phyloP scores from a whole-genome alignment of 2,329 filamentous ascomycete genomes.

The Pseudogymnoascus sp. region DNA sequence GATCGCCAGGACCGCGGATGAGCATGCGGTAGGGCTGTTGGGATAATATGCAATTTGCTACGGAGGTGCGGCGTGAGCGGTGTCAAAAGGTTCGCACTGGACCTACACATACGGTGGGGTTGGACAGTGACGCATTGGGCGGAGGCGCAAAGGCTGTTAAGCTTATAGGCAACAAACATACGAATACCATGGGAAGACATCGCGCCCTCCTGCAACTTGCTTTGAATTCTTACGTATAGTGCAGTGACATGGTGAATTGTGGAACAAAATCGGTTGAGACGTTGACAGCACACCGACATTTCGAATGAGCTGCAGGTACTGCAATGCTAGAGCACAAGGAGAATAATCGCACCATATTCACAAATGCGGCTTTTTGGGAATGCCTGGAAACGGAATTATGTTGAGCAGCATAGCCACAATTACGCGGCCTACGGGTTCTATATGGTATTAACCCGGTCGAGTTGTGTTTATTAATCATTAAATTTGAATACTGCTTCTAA shows the following conservation, averaged over 20 bases:
- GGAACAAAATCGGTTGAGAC: background rate
- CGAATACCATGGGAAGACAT: conserved; percentile 6
- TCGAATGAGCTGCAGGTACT: background rate
- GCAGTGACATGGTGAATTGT: conserved; percentile 5
- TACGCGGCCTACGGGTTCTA: background rate
- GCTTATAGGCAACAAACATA: conserved; percentile 3
- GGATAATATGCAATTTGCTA: conserved; percentile 7
- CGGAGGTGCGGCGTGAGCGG: conserved; percentile 5
- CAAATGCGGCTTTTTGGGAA: background rate
- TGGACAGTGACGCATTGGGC: conserved; percentile 7
- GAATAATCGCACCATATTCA: background rate
- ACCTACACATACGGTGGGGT: conserved; percentile 7
- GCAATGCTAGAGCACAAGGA: background rate
- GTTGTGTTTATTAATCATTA: conserved; percentile 7
- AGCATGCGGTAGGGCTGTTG: background rate
- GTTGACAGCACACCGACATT: conserved; percentile 1
- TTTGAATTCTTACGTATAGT: background rate
- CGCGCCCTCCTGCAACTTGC: background rate
- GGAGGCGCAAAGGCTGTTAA: conserved; percentile 7
- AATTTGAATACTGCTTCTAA: conserved; percentile 7
- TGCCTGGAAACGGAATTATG: background rate
- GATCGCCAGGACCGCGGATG: conserved; percentile 39
- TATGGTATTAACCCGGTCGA: background rate
- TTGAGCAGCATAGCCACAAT: conserved; percentile 4
- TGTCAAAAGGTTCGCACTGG: conserved; percentile 4